Conservation (phyloP, 2,329 filamentous ascomycete genomes). For the Phaeomoniella chlamydospora region DNA sequence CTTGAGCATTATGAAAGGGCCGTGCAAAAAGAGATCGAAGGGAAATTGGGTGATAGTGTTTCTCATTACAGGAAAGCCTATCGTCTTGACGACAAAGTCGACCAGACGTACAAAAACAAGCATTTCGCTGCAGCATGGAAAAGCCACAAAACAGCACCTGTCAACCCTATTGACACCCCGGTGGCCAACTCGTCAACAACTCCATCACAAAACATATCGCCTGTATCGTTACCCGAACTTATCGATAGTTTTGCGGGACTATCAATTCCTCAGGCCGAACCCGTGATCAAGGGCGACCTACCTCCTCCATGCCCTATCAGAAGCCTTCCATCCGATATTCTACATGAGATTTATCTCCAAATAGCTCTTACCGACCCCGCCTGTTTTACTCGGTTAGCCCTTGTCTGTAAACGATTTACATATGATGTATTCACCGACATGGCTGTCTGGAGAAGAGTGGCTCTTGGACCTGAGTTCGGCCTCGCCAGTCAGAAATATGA, state of each 20-base stretch:
- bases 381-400: constrained; percentile 58
- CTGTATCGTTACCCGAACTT: constrained; percentile 48
- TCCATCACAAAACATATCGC: constrained; percentile 17
- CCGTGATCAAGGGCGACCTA: constrained; percentile 56
- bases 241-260: constrained; percentile 61
- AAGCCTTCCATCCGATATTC: constrained; percentile 65
- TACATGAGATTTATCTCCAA: constrained; percentile 62
- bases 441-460: constrained; percentile 69
- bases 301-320: constrained; percentile 70
- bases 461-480: constrained; percentile 56
- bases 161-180: constrained; percentile 9
- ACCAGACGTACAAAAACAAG: constrained; percentile 79
- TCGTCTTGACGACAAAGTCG: constrained; percentile 69
- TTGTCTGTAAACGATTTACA: constrained; percentile 76
- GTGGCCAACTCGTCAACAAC: constrained; percentile 44
- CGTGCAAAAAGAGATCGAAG: constrained; percentile 73
- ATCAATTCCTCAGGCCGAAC: constrained; percentile 51
- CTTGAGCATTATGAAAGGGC: constrained; percentile 88
- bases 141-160: constrained; percentile 16
- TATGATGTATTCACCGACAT: constrained; percentile 77
- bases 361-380: constrained; percentile 64
- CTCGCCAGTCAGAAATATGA: constrained; percentile 73
- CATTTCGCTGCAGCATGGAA: constrained; percentile 58
- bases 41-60: constrained; percentile 78
- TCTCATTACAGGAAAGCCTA: constrained; percentile 83